Evolutionary conservation across 2,329 filamentous ascomycete genomes (phyloP).

Genomic region (Aureobasidium subglaciale): DNA sequence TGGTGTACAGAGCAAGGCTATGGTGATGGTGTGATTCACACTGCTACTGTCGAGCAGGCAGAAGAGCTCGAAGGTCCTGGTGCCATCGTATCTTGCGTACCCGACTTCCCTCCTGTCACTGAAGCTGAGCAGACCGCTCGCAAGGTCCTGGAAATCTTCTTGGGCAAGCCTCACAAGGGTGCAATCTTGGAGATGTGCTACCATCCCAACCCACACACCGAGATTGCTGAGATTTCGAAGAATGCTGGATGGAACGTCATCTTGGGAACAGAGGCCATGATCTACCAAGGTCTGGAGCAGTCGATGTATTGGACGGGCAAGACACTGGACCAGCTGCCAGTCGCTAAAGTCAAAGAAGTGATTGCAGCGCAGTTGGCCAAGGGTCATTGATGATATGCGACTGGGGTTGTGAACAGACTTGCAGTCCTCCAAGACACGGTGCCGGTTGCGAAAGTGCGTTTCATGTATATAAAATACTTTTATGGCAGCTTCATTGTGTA

Average conservation of each 20-base stretch:
- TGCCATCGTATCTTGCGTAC: slow-evolving; percentile 65
- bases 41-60: slow-evolving; percentile 57
- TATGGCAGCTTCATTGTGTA: too few relatives aligned
- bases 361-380: slow-evolving; percentile 31
- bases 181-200: slow-evolving; percentile 79
- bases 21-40: slow-evolving; percentile 53
- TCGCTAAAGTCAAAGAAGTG: slow-evolving; percentile 52
- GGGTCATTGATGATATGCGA: background rate
- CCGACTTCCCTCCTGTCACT: slow-evolving; percentile 59
- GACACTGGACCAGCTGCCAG: slow-evolving; percentile 51
- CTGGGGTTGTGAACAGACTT: background rate
- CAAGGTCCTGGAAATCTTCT: slow-evolving; percentile 45
- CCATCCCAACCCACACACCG: slow-evolving; percentile 63
- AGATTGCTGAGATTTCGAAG: slow-evolving; percentile 55
- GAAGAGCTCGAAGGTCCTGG: slow-evolving; percentile 51
- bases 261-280: slow-evolving; percentile 67
- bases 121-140: slow-evolving; percentile 54
- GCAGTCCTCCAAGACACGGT: too few relatives aligned
- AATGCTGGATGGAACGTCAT: slow-evolving; percentile 64
- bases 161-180: slow-evolving; percentile 45
- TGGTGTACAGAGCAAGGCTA: slow-evolving; percentile 57
- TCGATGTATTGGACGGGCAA: slow-evolving; percentile 57
- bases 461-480: too few relatives aligned
- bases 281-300: slow-evolving; percentile 68
- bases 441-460: too few relatives aligned